These are phyloP conservation scores for Gonapodya sp. DNA, from an alignment of 192 early-diverging fungal species.

Conservation along the genomic window DNA sequence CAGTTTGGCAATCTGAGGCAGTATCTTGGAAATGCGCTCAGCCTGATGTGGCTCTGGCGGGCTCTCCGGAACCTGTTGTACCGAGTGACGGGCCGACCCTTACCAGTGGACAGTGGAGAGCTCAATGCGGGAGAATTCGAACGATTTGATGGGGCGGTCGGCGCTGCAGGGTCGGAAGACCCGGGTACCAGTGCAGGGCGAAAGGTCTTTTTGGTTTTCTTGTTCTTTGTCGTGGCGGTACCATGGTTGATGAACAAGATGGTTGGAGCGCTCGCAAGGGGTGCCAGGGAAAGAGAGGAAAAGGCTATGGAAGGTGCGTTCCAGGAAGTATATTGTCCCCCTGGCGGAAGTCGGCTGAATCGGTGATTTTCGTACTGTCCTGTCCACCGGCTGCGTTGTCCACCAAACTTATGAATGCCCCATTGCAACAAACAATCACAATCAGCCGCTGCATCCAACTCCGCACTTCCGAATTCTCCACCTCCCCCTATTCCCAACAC, in stretches of 20 bases:
- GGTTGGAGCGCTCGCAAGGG: slow-evolving; percentile 59
- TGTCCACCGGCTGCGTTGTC: no score
- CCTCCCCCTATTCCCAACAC: slow-evolving; percentile 15
- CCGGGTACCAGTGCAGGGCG: background rate
- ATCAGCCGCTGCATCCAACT: background rate
- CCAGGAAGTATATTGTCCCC: no score
- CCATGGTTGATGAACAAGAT: slow-evolving; percentile 88
- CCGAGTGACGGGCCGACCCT: slow-evolving; percentile 51
- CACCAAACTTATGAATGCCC: no score
- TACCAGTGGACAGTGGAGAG: slow-evolving; percentile 60
- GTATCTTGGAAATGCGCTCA: slow-evolving; percentile 77
- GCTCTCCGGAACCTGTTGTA: slow-evolving; percentile 56
- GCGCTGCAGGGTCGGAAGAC: background rate
- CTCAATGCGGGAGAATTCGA: slow-evolving; percentile 66
- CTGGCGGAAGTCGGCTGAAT: no score
- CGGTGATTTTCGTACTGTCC: no score
- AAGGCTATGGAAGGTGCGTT: slow-evolving; percentile 25
- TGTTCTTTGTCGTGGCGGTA: slow-evolving; percentile 76
- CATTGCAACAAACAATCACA: background rate
- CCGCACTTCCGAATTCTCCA: slow-evolving; percentile 16
- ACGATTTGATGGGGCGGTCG: slow-evolving; percentile 53
- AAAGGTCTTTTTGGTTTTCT: slow-evolving; percentile 70
- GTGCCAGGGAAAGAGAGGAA: slow-evolving; percentile 25
- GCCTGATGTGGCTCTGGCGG: slow-evolving; percentile 65
- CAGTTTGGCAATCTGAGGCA: slow-evolving; percentile 85